Percentiles rank a stretch among this genome's conserved stretches.
These are phyloP conservation scores for Trametes punicea DNA, from an alignment of 768 basidiomycete species.

Conservation along the genomic window DNA sequence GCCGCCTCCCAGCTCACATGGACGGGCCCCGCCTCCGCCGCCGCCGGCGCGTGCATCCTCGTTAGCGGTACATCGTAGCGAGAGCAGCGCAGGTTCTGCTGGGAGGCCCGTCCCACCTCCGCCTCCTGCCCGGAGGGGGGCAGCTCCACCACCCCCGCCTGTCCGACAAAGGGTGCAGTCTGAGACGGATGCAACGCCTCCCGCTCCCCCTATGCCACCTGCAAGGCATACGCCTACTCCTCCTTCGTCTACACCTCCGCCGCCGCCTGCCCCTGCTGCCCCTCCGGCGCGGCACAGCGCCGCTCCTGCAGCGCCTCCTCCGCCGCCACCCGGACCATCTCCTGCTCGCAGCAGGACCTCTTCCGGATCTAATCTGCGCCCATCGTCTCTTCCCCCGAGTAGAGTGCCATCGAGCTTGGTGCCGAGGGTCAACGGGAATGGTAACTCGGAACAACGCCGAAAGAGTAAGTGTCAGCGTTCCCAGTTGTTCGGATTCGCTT, in stretches of 20 bases:
- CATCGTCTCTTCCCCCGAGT: constrained; percentile 20
- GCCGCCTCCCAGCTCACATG: constrained; percentile 20
- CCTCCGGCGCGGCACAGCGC: constrained; percentile 31
- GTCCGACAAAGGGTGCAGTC: constrained; percentile 40
- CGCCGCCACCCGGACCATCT: constrained; percentile 22
- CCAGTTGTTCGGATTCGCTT: neutral
- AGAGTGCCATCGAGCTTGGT: constrained; percentile 17
- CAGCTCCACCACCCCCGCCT: constrained; percentile 28
- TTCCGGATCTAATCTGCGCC: constrained; percentile 7
- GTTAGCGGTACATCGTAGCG: constrained; percentile 16
- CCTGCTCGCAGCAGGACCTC: constrained; percentile 19
- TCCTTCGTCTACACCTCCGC: constrained; percentile 10
- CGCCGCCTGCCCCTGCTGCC: constrained; percentile 33
- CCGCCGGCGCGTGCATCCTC: constrained; percentile 24
- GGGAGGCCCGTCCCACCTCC: constrained; percentile 38
- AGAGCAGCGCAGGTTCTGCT: constrained; percentile 25
- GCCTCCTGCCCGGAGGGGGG: constrained; percentile 35
- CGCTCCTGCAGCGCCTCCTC: constrained; percentile 19
- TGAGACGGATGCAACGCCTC: constrained; percentile 34
- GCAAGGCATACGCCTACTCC: constrained; percentile 9
- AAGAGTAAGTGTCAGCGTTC: constrained; percentile 27
- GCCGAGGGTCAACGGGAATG: constrained; percentile 20
- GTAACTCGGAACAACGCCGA: constrained; percentile 15
- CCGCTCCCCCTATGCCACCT: constrained; percentile 28
- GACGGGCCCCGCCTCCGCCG: constrained; percentile 27